Percentiles rank a stretch among this genome's conserved stretches.
phyloP scores from a whole-genome alignment of 148 eudicot genomes.

The Rhododendron kiyosumense region DNA sequence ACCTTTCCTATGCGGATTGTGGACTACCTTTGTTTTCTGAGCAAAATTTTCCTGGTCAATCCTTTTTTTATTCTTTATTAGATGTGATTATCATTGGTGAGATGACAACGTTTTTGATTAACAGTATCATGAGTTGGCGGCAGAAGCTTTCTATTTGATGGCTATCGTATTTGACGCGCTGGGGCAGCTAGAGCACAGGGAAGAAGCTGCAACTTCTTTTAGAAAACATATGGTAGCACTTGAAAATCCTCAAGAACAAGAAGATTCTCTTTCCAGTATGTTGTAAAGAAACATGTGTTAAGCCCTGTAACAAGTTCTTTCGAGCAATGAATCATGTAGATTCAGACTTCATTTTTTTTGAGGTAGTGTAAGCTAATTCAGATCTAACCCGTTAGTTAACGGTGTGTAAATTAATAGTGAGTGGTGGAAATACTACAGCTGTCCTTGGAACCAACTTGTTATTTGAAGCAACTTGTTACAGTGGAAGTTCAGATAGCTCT shows the following conservation, averaged over 20 bases:
- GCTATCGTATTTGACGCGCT: conserved; percentile 68
- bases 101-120: conserved; percentile 13
- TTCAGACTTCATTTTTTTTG: not conserved
- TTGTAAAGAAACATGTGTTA: conserved; percentile 13
- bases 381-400: not conserved
- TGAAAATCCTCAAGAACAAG: conserved; percentile 45
- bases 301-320: not conserved
- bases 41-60: not conserved
- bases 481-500: not conserved
- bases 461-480: not conserved
- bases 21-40: not conserved
- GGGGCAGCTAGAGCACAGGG: conserved; percentile 58
- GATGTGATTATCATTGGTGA: not conserved
- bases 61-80: not conserved
- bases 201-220: conserved; percentile 69
- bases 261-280: conserved; percentile 20
- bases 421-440: not conserved
- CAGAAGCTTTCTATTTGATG: conserved; percentile 84
- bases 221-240: conserved; percentile 53
- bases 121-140: conserved; percentile 87
- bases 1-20: not conserved
- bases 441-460: not conserved
- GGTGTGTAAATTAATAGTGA: not conserved
- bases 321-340: not conserved
- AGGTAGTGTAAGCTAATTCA: not conserved